Evolutionary conservation across 345 rosid species (phyloP).

Genomic region (Euphorbia tirucalli): DNA sequence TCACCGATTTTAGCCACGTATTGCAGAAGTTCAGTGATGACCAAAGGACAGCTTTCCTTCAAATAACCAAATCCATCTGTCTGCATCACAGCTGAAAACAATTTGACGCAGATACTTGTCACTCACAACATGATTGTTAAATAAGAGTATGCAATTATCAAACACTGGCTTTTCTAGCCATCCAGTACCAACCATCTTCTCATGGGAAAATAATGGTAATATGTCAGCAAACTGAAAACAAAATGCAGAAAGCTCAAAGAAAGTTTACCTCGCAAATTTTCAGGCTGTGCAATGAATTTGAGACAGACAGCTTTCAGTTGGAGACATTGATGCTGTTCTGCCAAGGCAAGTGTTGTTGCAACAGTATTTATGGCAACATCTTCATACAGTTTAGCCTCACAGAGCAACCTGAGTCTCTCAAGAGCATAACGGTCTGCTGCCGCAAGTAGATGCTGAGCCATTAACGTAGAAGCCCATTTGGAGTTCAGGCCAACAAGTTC

Average conservation of each 20-base stretch:
- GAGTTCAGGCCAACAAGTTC: constrained; percentile 28
- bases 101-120: background rate
- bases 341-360: constrained; percentile 38
- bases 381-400: constrained; percentile 32
- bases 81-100: constrained; percentile 26
- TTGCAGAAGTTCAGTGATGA: constrained; percentile 31
- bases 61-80: constrained; percentile 27
- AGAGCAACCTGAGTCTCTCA: constrained; percentile 33
- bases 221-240: background rate
- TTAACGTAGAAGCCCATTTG: constrained; percentile 26
- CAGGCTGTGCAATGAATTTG: constrained; percentile 34
- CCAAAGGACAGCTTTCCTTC: constrained; percentile 32
- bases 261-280: constrained; percentile 29
- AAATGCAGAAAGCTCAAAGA: background rate
- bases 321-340: constrained; percentile 38
- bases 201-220: background rate
- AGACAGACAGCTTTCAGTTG: constrained; percentile 33
- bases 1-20: constrained; percentile 53
- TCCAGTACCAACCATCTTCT: background rate
- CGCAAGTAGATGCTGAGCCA: constrained; percentile 36
- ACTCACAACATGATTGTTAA: background rate
- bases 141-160: background rate
- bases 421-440: constrained; percentile 36
- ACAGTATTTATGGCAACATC: constrained; percentile 31
- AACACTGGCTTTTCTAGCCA: background rate